Evolutionary conservation across 768 basidiomycete species (phyloP).

Genomic region (Mycena capillaripes): DNA sequence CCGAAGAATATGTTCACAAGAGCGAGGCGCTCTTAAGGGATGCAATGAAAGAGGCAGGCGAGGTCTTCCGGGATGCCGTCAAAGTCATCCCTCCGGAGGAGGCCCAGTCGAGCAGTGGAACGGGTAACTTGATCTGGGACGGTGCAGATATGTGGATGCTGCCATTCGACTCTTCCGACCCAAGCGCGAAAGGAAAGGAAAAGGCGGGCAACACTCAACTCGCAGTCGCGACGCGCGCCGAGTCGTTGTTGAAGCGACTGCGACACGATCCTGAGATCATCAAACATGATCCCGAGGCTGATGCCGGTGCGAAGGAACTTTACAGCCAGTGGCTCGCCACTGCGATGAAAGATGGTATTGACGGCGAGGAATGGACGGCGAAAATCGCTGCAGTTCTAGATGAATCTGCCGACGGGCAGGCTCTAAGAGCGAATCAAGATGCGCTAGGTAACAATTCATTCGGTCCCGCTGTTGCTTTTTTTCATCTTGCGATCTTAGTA

Average conservation of each 20-base stretch:
- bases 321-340: slow-evolving; percentile 71
- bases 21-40: slow-evolving; percentile 75
- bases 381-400: slow-evolving; percentile 63
- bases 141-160: slow-evolving; percentile 90
- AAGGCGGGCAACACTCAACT: slow-evolving; percentile 54
- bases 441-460: slow-evolving; percentile 64
- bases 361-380: slow-evolving; percentile 69
- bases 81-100: slow-evolving; percentile 91
- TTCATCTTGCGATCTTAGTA: slow-evolving; percentile 59
- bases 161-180: slow-evolving; percentile 55
- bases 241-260: slow-evolving; percentile 80
- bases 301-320: slow-evolving; percentile 65
- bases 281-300: slow-evolving; percentile 79
- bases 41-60: slow-evolving; percentile 85
- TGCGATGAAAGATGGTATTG: slow-evolving; percentile 67
- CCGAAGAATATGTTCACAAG: slow-evolving; percentile 88
- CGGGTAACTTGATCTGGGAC: slow-evolving; percentile 73
- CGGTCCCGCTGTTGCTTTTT: neutral
- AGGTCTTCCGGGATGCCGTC: slow-evolving; percentile 88
- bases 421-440: slow-evolving; percentile 67
- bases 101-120: slow-evolving; percentile 38
- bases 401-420: slow-evolving; percentile 65
- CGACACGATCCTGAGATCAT: slow-evolving; percentile 83
- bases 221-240: slow-evolving; percentile 80
- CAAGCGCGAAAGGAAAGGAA: slow-evolving; percentile 54